Percentiles rank a stretch among this genome's conserved stretches.
phyloP scores from a whole-genome alignment of 2,329 filamentous ascomycete species.

The Aspergillus spinulosporus region DNA sequence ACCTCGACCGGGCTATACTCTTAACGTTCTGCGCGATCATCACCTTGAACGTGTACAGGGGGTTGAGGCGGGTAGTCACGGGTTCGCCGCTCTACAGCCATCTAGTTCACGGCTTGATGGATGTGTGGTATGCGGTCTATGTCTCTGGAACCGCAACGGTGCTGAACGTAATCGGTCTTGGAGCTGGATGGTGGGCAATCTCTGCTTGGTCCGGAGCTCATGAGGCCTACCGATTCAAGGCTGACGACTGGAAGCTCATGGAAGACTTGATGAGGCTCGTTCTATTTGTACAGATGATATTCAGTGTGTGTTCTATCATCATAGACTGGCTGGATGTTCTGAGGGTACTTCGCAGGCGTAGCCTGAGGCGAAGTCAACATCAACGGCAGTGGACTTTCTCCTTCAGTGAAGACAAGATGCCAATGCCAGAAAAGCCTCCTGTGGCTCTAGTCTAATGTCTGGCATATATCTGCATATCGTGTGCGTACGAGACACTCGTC shows the following conservation, averaged over 20 bases:
- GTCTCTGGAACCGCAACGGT: background rate
- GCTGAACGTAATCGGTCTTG: background rate
- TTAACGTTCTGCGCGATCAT: background rate
- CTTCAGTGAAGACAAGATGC: background rate
- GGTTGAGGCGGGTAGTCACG: too few species aligned
- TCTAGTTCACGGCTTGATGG: background rate
- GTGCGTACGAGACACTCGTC: too few species aligned
- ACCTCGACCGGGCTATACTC: background rate
- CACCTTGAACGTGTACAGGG: background rate
- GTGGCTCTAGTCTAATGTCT: background rate
- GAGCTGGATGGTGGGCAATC: background rate
- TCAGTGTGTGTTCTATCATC: background rate
- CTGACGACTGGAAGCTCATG: background rate
- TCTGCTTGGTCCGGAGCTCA: background rate
- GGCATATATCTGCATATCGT: background rate
- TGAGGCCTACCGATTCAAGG: background rate
- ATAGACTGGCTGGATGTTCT: background rate
- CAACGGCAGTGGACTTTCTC: background rate
- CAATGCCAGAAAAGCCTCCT: background rate
- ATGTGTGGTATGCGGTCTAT: background rate
- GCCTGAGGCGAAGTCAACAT: background rate
- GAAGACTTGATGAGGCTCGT: background rate
- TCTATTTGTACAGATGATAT: background rate
- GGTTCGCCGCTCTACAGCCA: background rate
- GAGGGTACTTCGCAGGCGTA: background rate